These are phyloP conservation scores for Allantophomopsis cytisporea DNA, from an alignment of 2,329 filamentous ascomycete genomes.

Conservation along the genomic window DNA sequence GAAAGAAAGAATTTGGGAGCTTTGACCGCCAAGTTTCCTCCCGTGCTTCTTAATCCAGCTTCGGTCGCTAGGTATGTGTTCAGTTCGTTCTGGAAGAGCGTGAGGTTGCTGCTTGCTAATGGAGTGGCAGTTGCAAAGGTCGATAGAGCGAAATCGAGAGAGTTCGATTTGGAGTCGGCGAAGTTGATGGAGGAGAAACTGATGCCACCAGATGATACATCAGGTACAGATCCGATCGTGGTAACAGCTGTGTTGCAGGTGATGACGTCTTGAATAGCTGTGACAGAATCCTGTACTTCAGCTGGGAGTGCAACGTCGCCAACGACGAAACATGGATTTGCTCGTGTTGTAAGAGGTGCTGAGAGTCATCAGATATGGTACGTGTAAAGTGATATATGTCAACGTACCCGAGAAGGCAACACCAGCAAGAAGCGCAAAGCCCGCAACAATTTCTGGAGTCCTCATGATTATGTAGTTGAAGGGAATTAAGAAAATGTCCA, in stretches of 20 bases:
- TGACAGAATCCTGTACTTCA: slow-evolving; percentile 30
- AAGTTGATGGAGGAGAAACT: slow-evolving; percentile 44
- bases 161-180: slow-evolving; percentile 28
- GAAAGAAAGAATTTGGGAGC: slow-evolving; percentile 49
- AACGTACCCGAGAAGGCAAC: neutral
- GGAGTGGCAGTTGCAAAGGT: slow-evolving; percentile 36
- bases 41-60: slow-evolving; percentile 38
- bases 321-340: slow-evolving; percentile 36
- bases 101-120: slow-evolving; percentile 33
- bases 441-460: neutral
- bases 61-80: slow-evolving; percentile 46
- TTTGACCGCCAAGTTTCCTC: slow-evolving; percentile 40
- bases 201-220: slow-evolving; percentile 35
- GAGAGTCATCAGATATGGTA: neutral
- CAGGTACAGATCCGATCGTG: slow-evolving; percentile 39
- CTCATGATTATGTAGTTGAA: neutral
- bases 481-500: neutral
- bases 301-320: slow-evolving; percentile 34
- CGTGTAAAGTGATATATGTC: neutral
- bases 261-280: slow-evolving; percentile 25
- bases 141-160: slow-evolving; percentile 38
- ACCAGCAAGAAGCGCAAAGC: neutral
- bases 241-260: slow-evolving; percentile 33
- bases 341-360: slow-evolving; percentile 5
- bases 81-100: slow-evolving; percentile 35